Base-by-base conservation (phyloP, 805 yeast species). In the Citeromyces nyonsensis region DNA sequence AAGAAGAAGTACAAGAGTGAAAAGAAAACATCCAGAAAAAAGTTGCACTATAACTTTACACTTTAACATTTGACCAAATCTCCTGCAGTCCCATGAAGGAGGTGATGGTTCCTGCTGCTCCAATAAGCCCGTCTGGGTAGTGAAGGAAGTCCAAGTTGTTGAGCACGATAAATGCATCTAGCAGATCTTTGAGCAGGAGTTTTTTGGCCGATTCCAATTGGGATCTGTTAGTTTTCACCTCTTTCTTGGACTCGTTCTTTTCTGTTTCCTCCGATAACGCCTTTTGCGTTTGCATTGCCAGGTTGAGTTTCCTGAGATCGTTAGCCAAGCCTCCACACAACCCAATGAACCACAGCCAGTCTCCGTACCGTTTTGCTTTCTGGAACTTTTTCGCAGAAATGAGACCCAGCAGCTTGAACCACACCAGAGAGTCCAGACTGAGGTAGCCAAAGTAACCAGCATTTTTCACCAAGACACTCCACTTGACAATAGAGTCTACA, bases 31-130 rank as follows among this genome's bases (percentile, higher is more conserved):
- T n/a, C 29, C 20, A 35, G 49, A 37, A 18, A 42, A 38, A 14
- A 35, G 15, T 15, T 14, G 24, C 13, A 29, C 22, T 18, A 18
- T 18, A 18, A 18, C 22, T 18, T 18, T 18, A 18, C 22, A 18
- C 5, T 18, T 18, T 18, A 18, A 18, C 22, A 18, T 7, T 18
- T 18, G 22, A 57, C 94, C 93, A 76, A 42, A 74, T 48, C 44
- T 79, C 85, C 48, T 66, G 69, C 33, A 84, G 59, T 29, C 94
- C 95, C 54, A 84, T 60, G 31, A 73, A 37, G 26, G 94, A 78
- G 24, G 96, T 84, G 37, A 81, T 56, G 15, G 79, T 66, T 49
- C 97, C 97, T 26, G 91, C 84, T 36, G 75, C 56, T 25, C 94
- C 95, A 32, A 84, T 69, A 28, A 74, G 63, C 32, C 93, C 91